A percentile compares a stretch with the other conserved stretches of the same genome.
phyloP scores from a whole-genome alignment of 2,329 filamentous ascomycete species.

The Pseudogymnoascus pannorum region DNA sequence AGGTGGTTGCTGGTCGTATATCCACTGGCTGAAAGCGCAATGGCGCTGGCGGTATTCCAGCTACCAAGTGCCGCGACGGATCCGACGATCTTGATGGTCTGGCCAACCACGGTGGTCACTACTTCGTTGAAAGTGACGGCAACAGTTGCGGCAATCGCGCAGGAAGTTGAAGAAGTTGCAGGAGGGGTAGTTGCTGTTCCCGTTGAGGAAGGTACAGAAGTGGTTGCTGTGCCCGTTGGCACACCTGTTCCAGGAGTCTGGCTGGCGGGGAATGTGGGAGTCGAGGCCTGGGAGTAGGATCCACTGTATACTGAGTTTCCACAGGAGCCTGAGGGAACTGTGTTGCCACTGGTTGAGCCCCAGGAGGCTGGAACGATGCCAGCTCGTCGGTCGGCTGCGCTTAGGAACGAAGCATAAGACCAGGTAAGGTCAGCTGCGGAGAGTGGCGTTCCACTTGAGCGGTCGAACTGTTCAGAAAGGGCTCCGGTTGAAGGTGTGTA shows the following conservation, averaged over 20 bases:
- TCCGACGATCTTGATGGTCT: constrained; percentile 59
- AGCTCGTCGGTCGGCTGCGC: constrained; percentile 50
- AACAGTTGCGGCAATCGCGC: constrained; percentile 37
- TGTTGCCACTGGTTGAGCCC: constrained; percentile 39
- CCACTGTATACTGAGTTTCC: constrained; percentile 39
- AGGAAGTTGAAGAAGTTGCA: constrained; percentile 28
- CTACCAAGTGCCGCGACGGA: constrained; percentile 49
- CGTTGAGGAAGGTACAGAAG: too few relatives aligned
- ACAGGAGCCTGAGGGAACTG: constrained; percentile 43
- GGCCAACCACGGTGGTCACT: constrained; percentile 49
- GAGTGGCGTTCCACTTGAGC: constrained; percentile 43
- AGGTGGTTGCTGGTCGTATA: constrained; percentile 53
- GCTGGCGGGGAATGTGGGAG: constrained; percentile 40
- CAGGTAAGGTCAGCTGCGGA: constrained; percentile 64
- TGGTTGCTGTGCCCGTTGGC: too few relatives aligned
- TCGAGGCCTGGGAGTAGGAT: constrained; percentile 40
- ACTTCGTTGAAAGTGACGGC: constrained; percentile 54
- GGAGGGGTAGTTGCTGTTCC: constrained; percentile 18
- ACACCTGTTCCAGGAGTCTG: neutral
- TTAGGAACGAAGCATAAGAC: constrained; percentile 66
- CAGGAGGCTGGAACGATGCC: constrained; percentile 50
- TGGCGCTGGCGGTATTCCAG: constrained; percentile 49
- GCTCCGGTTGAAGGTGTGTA: constrained; percentile 54
- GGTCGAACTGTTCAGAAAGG: constrained; percentile 60
- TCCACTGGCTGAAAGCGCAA: constrained; percentile 48